Conservation (phyloP, 1,284 basidiomycete species). For the Naganishia sp. region DNA sequence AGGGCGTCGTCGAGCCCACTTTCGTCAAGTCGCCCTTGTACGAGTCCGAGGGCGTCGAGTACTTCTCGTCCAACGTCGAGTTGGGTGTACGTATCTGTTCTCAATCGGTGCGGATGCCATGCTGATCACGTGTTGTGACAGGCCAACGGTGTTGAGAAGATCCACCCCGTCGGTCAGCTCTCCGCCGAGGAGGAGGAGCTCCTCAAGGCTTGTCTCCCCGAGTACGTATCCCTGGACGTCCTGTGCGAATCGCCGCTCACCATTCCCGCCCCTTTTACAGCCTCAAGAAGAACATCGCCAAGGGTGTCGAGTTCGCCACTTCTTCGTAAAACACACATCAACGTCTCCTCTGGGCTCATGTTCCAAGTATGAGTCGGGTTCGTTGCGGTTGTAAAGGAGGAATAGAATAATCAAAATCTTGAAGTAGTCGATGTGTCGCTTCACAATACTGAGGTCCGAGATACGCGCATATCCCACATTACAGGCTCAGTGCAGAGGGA, state of each 20-base stretch:
- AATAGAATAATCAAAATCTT: neutral
- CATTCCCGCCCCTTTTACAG: slow-evolving; percentile 35
- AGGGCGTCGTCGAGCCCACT: slow-evolving; percentile 78
- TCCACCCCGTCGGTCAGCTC: slow-evolving; percentile 75
- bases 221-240: slow-evolving; percentile 51
- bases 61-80: slow-evolving; percentile 80
- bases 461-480: too few species aligned
- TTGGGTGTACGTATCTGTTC: slow-evolving; percentile 65
- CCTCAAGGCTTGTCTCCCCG: slow-evolving; percentile 82
- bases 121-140: slow-evolving; percentile 43
- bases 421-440: too few species aligned
- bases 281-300: slow-evolving; percentile 94
- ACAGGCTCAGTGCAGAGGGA: too few species aligned
- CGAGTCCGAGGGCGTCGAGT: slow-evolving; percentile 71
- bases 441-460: too few species aligned
- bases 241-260: neutral
- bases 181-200: slow-evolving; percentile 80
- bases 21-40: slow-evolving; percentile 83
- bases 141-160: slow-evolving; percentile 85
- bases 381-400: neutral
- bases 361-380: neutral
- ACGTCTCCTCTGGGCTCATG: too few species aligned
- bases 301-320: slow-evolving; percentile 78
- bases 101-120: neutral
- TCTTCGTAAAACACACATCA: slow-evolving; percentile 8